phyloP scores from a whole-genome alignment of 1,284 basidiomycete genomes.

The Thecaphora thlaspeos region DNA sequence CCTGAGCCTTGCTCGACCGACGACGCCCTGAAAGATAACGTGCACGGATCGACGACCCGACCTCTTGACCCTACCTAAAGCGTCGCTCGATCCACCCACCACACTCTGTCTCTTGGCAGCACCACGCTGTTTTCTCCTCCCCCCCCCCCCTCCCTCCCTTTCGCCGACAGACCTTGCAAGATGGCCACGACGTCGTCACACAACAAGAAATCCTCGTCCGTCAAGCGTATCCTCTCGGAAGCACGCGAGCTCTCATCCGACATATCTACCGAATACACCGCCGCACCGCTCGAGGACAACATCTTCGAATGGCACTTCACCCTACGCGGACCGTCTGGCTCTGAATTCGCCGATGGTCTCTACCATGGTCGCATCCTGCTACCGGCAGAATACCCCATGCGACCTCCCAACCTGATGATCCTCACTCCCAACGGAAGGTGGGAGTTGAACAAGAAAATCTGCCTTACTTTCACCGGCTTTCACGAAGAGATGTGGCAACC shows the following conservation, averaged over 20 bases:
- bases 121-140: no score
- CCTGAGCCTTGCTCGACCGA: no score
- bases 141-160: no score
- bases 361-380: slow-evolving; percentile 90
- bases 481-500: slow-evolving; percentile 85
- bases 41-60: no score
- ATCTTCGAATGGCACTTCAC: slow-evolving; percentile 91
- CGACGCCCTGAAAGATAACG: no score
- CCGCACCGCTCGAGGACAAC: slow-evolving; percentile 70
- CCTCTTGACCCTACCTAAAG: no score
- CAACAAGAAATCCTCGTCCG: slow-evolving; percentile 67
- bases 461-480: slow-evolving; percentile 55
- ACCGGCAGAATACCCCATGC: slow-evolving; percentile 90
- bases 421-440: slow-evolving; percentile 93
- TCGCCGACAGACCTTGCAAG: background rate
- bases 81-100: no score
- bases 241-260: slow-evolving; percentile 82
- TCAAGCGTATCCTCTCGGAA: slow-evolving; percentile 95
- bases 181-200: slow-evolving; percentile 36
- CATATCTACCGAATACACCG: slow-evolving; percentile 76
- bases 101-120: no score
- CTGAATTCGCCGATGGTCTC: slow-evolving; percentile 57
- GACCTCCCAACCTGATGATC: slow-evolving; percentile 88
- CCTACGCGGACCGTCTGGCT: slow-evolving; percentile 71
- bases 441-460: slow-evolving; percentile 87